phyloP scores from a whole-genome alignment of 306 rosid species.

The Cucumis hystrix region DNA sequence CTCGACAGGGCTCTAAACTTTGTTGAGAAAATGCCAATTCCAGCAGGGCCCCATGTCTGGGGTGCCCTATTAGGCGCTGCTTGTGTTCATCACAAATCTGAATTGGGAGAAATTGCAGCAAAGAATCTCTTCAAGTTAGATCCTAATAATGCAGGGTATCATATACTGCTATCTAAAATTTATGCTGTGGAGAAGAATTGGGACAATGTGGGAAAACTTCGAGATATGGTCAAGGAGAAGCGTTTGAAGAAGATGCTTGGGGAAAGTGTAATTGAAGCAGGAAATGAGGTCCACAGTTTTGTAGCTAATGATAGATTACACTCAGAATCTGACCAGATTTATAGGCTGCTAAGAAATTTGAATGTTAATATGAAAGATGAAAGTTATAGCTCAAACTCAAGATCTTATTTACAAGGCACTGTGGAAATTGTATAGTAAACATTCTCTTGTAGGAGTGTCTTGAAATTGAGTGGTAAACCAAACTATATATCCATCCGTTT shows the following conservation, averaged over 20 bases:
- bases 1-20: conserved; percentile 49
- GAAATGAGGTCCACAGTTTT: conserved; percentile 35
- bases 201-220: conserved; percentile 43
- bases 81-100: conserved; percentile 43
- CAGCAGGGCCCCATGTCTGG: conserved; percentile 56
- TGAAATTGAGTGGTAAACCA: neutral
- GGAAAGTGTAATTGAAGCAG: conserved; percentile 38
- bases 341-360: conserved; percentile 35
- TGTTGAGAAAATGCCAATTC: conserved; percentile 36
- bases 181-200: conserved; percentile 50
- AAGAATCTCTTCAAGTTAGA: conserved; percentile 42
- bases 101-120: conserved; percentile 62
- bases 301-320: conserved; percentile 37
- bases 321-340: conserved; percentile 26
- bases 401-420: neutral
- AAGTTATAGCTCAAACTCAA: conserved; percentile 14
- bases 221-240: conserved; percentile 42
- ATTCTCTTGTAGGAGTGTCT: neutral
- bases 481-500: neutral
- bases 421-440: neutral
- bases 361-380: conserved; percentile 39
- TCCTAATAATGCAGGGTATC: conserved; percentile 48
- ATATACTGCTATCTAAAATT: conserved; percentile 51
- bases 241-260: conserved; percentile 47
- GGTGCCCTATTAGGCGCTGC: conserved; percentile 78